Conservation (phyloP, 169 alveolate species). For the Plasmodium gaboni region DNA sequence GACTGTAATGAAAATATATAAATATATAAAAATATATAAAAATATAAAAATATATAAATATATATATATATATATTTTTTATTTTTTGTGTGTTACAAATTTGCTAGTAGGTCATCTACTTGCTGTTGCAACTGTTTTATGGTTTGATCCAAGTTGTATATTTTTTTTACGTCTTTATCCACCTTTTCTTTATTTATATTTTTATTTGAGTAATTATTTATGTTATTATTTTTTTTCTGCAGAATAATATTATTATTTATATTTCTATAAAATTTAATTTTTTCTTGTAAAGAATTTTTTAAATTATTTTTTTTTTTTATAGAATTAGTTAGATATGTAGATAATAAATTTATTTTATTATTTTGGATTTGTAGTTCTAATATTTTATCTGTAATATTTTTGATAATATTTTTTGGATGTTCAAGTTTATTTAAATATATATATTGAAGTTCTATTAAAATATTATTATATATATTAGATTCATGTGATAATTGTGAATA, state of each 20-base stretch:
- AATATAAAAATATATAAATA: no score
- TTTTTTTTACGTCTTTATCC: slow-evolving; percentile 35
- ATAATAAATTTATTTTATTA: slow-evolving; percentile 10
- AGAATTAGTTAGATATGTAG: background rate
- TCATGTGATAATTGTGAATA: slow-evolving; percentile 62
- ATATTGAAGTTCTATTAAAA: slow-evolving; percentile 46
- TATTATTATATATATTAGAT: slow-evolving; percentile 42
- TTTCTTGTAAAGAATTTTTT: slow-evolving; percentile 42
- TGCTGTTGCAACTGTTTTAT: slow-evolving; percentile 30
- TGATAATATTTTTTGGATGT: slow-evolving; percentile 9
- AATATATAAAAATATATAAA: no score
- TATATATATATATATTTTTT: background rate
- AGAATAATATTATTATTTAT: slow-evolving; percentile 31
- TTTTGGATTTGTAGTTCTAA: slow-evolving; percentile 30
- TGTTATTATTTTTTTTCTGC: slow-evolving; percentile 10
- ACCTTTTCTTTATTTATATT: background rate
- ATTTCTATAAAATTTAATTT: slow-evolving; percentile 29
- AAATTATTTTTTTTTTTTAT: slow-evolving; percentile 34
- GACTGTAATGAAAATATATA: no score
- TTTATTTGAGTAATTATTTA: background rate
- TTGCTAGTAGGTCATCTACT: slow-evolving; percentile 17
- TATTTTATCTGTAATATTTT: slow-evolving; percentile 16
- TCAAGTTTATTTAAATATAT: slow-evolving; percentile 43
- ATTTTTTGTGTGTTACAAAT: background rate
- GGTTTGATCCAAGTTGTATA: slow-evolving; percentile 38